Conservation (phyloP, 2,329 filamentous ascomycete species). For the Fusarium begoniae region DNA sequence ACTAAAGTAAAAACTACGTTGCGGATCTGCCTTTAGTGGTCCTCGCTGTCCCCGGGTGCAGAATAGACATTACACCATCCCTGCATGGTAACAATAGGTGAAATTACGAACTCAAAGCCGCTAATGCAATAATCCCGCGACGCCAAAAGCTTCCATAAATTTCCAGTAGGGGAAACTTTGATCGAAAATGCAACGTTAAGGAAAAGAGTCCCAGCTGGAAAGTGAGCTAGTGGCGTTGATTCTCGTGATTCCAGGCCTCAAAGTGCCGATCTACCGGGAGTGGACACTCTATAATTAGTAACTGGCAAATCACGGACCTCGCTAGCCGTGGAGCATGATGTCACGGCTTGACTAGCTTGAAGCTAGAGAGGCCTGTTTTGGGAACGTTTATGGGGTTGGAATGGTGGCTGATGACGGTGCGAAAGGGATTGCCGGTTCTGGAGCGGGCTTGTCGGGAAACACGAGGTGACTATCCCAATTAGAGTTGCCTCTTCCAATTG, state of each 20-base stretch:
- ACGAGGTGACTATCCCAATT: not conserved
- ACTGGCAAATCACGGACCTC: not conserved
- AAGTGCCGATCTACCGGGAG: conserved; percentile 1
- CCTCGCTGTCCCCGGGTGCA: not conserved
- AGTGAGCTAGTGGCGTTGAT: not conserved
- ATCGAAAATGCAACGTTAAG: conserved; percentile 13
- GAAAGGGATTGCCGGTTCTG: not conserved
- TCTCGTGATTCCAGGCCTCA: conserved; percentile 7
- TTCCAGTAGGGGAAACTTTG: not conserved
- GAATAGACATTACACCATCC: not conserved
- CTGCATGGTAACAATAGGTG: not conserved
- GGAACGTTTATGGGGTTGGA: not conserved
- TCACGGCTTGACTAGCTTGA: not conserved
- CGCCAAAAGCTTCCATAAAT: no score
- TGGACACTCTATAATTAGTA: conserved; percentile 25
- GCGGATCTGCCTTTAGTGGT: not conserved
- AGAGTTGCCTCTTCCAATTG: rapidly evolving
- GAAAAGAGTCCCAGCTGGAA: not conserved
- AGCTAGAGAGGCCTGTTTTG: rapidly evolving
- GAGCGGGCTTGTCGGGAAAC: not conserved
- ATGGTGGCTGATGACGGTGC: not conserved
- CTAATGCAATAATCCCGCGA: not conserved
- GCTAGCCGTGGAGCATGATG: not conserved
- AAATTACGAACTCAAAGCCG: not conserved
- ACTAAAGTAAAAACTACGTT: conserved; percentile 2